phyloP scores from a whole-genome alignment of 202 grass and related monocot genomes.

The Setaria viridis region DNA sequence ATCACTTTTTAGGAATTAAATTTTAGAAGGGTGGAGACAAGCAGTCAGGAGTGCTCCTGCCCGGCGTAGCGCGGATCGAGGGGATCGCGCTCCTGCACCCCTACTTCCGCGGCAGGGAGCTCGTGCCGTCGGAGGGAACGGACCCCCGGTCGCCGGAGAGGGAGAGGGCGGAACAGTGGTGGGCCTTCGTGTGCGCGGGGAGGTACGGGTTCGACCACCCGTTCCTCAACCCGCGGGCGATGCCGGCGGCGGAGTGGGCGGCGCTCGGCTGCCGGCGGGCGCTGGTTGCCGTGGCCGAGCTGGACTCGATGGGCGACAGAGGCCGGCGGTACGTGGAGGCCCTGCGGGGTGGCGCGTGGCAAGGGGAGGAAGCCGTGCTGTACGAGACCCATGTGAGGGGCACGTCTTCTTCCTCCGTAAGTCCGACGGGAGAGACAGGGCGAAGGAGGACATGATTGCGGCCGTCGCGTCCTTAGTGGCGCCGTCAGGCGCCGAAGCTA shows the following conservation, averaged over 20 bases:
- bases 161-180: not conserved
- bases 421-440: not conserved
- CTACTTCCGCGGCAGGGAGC: too few relatives aligned
- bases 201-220: not conserved
- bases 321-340: constrained; percentile 43
- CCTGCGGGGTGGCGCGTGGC: constrained; percentile 53
- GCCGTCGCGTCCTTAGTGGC: not conserved
- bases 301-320: constrained; percentile 52
- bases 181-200: not conserved
- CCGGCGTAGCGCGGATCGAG: too few relatives aligned
- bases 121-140: too few relatives aligned
- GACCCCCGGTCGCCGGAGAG: too few relatives aligned
- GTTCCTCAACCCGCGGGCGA: constrained; percentile 40
- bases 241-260: constrained; percentile 40
- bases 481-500: not conserved
- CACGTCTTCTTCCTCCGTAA: constrained; percentile 50
- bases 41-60: too few relatives aligned
- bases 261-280: constrained; percentile 46
- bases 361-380: constrained; percentile 50
- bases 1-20: too few relatives aligned
- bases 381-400: constrained; percentile 53
- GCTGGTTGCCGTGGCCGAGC: constrained; percentile 53
- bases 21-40: too few relatives aligned
- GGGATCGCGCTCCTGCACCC: too few relatives aligned
- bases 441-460: not conserved